These are phyloP conservation scores for Musa beccarii DNA, from an alignment of 176 grass and related monocot genomes.

Conservation along the genomic window DNA sequence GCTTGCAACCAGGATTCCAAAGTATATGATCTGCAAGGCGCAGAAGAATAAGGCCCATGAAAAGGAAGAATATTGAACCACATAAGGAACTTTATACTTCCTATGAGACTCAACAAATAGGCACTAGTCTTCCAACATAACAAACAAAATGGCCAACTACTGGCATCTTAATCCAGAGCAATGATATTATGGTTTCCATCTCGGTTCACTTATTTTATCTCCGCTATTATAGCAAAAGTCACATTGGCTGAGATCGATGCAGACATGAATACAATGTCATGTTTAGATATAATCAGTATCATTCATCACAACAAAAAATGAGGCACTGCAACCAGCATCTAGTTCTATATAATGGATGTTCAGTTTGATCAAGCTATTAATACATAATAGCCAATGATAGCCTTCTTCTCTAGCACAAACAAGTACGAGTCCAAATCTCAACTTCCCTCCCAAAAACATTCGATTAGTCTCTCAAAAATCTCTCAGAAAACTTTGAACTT, in stretches of 20 bases:
- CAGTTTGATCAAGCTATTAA: background rate
- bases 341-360: background rate
- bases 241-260: background rate
- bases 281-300: background rate
- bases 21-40: slow-evolving; percentile 64
- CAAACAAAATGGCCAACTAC: background rate
- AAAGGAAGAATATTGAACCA: background rate
- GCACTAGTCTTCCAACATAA: background rate
- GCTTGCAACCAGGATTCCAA: slow-evolving; percentile 58
- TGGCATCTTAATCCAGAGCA: too few species aligned
- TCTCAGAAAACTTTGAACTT: too few species aligned
- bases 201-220: background rate
- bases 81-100: background rate
- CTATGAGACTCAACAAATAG: background rate
- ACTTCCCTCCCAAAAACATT: too few species aligned
- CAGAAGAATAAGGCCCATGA: background rate
- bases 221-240: background rate
- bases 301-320: background rate
- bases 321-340: background rate
- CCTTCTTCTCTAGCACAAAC: too few species aligned
- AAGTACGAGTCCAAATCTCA: too few species aligned
- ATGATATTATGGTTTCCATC: background rate
- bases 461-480: too few species aligned
- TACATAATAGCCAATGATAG: too few species aligned
- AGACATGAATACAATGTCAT: background rate